Evolutionary conservation across 2,329 filamentous ascomycete genomes (phyloP).

Genomic region (Trichoderma sp.): DNA sequence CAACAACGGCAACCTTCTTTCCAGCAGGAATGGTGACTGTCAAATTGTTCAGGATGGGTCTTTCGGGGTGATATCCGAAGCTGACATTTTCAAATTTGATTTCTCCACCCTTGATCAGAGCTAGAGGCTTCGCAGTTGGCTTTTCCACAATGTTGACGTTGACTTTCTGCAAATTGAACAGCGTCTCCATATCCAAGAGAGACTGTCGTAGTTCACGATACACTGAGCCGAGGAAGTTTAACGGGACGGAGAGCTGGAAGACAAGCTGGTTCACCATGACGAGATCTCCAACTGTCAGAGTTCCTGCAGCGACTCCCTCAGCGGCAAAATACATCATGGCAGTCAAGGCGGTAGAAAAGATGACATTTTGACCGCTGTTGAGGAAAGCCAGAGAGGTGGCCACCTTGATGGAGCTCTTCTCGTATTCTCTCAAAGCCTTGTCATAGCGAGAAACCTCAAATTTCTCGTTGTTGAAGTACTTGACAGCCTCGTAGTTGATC

Average conservation of each 20-base stretch:
- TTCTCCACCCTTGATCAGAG: conserved; percentile 75
- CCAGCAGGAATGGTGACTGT: conserved; percentile 89
- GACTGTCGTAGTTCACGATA: conserved; percentile 95
- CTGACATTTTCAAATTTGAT: conserved; percentile 94
- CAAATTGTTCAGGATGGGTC: conserved; percentile 83
- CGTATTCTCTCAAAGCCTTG: conserved; percentile 79
- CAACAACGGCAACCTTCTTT: conserved; percentile 94
- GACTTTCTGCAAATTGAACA: conserved; percentile 97
- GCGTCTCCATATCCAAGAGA: conserved; percentile 95
- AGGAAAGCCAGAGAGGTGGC: conserved; percentile 90
- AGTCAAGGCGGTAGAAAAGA: conserved; percentile 91
- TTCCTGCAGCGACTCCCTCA: conserved; percentile 79
- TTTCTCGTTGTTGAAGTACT: conserved; percentile 99
- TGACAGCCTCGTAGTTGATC: conserved; percentile 99
- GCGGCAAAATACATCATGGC: conserved; percentile 98
- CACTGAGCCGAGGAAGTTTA: conserved; percentile 98
- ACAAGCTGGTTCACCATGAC: conserved; percentile 99
- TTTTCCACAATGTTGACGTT: conserved; percentile 83
- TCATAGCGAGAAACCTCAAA: conserved; percentile 93
- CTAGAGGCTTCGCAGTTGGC: conserved; percentile 70
- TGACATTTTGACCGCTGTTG: conserved; percentile 94
- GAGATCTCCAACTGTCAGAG: conserved; percentile 87
- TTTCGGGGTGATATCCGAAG: conserved; percentile 86
- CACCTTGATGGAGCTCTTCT: conserved; percentile 94
- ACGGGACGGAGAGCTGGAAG: conserved; percentile 93